Base-by-base conservation (phyloP, 1,139 yeast species). In the Diutina siamensis region DNA sequence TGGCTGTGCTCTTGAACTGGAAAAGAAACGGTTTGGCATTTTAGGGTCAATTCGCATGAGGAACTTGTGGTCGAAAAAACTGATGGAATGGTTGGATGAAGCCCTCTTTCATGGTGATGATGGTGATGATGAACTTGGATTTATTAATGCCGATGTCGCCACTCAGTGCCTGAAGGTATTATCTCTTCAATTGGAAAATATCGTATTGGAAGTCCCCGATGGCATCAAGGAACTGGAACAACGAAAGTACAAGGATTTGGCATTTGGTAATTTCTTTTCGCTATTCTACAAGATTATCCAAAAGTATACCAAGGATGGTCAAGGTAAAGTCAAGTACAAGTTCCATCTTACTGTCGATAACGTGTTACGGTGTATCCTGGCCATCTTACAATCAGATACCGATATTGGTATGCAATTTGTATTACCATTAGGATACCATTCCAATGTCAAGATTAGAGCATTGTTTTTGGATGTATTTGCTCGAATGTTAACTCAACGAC, bases 371-470 rank as follows among this genome's bases (percentile, higher is more conserved):
- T 76, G 86, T 35, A 68, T 86, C 44, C 78, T 89, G 1, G 83
- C 83, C 52, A 60, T 87, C 40, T 66, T 87, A 45, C 80, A 76
- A 53, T 74, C 84, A 10, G 88, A 87, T 56, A 78, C 83, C 2
- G 88, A 83, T 51, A 79, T 84, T 45, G 95, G 95, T 9, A 68
- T 86, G 57, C 80, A 78, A 47, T 78, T 78, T 59, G 88, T 89
- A 1, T 62, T 87, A 15, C 88, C 94, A 0, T 68, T 86, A 56
- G 94, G 95, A 0, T 83, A 79, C 54, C 87, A 86, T 53, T 75
- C 74, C 35, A 83, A 83, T 55, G 62, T 65, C 19, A 74, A 78
- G 47, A 77, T 85, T 31, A 65, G 94, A 49, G 66, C 83, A 4
- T 79, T 92, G 1, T 85, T 86, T 56, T 67, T 86, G 56, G 82